Evolutionary conservation across 1,139 yeast species (phyloP).

Genomic region (Eremothecium coryli): DNA sequence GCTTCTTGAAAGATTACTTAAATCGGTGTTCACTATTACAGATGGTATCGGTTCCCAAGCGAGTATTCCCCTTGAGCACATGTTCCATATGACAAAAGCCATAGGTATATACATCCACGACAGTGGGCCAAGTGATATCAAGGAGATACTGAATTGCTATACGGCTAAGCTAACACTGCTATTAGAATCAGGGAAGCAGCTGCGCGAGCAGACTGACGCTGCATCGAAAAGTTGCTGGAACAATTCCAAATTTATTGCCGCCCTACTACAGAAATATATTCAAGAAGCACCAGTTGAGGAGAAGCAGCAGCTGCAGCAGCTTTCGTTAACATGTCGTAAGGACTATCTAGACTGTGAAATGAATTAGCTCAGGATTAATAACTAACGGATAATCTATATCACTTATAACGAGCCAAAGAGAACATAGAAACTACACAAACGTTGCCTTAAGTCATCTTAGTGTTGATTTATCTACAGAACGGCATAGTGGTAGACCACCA

Average conservation of each 20-base stretch:
- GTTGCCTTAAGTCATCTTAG: no score
- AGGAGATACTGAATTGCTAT: conserved; percentile 9
- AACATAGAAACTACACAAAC: no score
- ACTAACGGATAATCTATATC: no score
- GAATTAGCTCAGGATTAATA: background rate
- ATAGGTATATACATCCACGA: conserved; percentile 21
- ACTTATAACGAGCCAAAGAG: no score
- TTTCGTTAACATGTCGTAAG: background rate
- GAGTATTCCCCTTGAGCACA: conserved; percentile 11
- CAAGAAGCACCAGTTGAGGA: background rate
- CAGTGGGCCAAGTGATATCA: conserved; percentile 6
- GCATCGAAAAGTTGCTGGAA: conserved; percentile 23
- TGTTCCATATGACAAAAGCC: conserved; percentile 27
- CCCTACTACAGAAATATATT: conserved; percentile 9
- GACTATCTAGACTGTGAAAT: background rate
- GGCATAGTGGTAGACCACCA: no score
- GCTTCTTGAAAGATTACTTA: conserved; percentile 15
- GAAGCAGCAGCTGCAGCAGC: background rate
- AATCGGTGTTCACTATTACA: conserved; percentile 17
- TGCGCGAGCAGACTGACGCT: conserved; percentile 15
- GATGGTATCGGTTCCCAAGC: conserved; percentile 5
- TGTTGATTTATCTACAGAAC: no score
- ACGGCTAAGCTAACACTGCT: conserved; percentile 10
- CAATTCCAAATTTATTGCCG: conserved; percentile 26
- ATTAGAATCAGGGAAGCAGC: conserved; percentile 13